These are phyloP conservation scores for Leccinum boreale DNA, from an alignment of 768 basidiomycete genomes.

Conservation along the genomic window DNA sequence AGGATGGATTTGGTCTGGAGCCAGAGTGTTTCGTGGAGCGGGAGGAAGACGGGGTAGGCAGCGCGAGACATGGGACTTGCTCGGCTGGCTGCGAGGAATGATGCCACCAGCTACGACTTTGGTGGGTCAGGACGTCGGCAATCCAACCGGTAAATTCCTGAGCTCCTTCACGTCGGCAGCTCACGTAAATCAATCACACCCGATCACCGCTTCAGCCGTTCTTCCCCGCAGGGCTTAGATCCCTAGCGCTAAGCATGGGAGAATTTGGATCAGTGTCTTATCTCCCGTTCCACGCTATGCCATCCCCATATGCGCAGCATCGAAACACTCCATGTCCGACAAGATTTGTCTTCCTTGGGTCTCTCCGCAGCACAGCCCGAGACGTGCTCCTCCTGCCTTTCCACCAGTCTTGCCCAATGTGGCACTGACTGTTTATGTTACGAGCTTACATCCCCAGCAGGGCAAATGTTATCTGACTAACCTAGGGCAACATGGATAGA, in stretches of 20 bases:
- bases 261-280: background rate
- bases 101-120: background rate
- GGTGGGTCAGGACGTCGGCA: constrained; percentile 7
- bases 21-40: constrained; percentile 54
- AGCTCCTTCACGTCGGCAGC: background rate
- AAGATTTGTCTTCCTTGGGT: background rate
- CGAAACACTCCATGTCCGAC: background rate
- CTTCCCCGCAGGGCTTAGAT: constrained; percentile 1
- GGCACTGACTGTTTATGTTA: background rate
- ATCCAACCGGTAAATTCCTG: constrained; percentile 14
- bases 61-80: constrained; percentile 40
- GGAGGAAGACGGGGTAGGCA: constrained; percentile 68
- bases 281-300: background rate
- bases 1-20: constrained; percentile 60
- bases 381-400: constrained; percentile 6
- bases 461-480: background rate
- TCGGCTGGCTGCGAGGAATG: background rate
- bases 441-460: background rate
- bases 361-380: background rate
- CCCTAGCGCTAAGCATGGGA: constrained; percentile 4
- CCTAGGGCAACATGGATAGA: background rate
- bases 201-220: background rate
- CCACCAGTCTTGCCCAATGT: background rate
- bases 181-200: background rate
- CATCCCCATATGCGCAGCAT: background rate